These are phyloP conservation scores for Fusarium sp. DNA, from an alignment of 2,329 filamentous ascomycete species.

Conservation along the genomic window DNA sequence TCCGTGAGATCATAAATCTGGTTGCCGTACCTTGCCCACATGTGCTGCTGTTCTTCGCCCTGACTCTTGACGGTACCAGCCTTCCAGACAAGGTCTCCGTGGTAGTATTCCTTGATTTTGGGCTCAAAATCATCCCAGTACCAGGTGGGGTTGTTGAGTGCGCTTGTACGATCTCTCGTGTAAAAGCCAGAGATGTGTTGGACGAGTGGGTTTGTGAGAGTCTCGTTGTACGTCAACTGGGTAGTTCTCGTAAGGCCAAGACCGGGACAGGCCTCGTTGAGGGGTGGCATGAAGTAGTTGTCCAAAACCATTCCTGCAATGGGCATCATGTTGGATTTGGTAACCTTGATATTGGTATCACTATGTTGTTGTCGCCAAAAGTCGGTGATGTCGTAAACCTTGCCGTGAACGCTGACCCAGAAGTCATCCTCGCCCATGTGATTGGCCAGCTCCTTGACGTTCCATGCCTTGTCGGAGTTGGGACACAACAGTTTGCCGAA, in stretches of 20 bases:
- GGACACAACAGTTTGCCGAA: conserved; percentile 90
- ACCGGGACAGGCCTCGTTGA: conserved; percentile 77
- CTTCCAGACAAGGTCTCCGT: conserved; percentile 83
- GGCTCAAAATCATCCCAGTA: conserved; percentile 79
- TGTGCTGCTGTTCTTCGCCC: conserved; percentile 72
- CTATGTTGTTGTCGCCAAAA: conserved; percentile 90
- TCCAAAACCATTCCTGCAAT: conserved; percentile 83
- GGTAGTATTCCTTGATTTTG: conserved; percentile 83
- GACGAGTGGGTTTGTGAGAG: conserved; percentile 59
- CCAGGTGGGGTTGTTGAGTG: conserved; percentile 74
- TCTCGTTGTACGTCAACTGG: conserved; percentile 70
- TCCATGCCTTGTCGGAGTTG: conserved; percentile 91
- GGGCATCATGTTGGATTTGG: conserved; percentile 72
- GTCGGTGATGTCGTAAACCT: conserved; percentile 90
- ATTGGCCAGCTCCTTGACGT: conserved; percentile 69
- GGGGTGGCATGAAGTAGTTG: conserved; percentile 83
- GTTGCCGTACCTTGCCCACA: conserved; percentile 82
- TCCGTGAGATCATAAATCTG: conserved; percentile 89
- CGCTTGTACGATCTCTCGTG: conserved; percentile 62
- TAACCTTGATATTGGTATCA: conserved; percentile 70
- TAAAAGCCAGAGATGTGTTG: conserved; percentile 75
- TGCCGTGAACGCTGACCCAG: conserved; percentile 86
- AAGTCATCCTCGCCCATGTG: conserved; percentile 81
- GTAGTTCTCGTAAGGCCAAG: conserved; percentile 70
- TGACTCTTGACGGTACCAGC: conserved; percentile 66